Evolutionary conservation across 179 eudicot species (phyloP).

Genomic region (Spinacia oleracea): DNA sequence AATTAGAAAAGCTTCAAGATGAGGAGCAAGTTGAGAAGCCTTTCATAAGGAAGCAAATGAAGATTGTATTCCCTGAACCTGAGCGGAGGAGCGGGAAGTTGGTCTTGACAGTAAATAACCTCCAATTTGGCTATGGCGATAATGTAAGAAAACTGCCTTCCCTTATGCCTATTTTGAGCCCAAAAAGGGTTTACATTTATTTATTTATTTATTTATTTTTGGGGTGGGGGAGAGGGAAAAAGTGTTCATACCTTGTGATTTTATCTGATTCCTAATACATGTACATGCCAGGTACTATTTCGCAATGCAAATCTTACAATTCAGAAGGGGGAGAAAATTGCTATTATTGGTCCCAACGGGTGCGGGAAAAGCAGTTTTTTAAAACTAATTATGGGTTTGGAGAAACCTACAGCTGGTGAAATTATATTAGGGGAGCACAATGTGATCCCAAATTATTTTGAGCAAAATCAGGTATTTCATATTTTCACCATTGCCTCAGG

Average conservation of each 20-base stretch:
- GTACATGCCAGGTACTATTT: constrained; percentile 60
- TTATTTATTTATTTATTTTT: not conserved
- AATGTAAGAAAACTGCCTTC: constrained; percentile 44
- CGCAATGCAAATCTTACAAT: constrained; percentile 69
- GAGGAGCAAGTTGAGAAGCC: constrained; percentile 94
- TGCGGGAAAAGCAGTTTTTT: constrained; percentile 97
- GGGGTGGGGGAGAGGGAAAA: not conserved
- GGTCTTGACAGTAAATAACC: constrained; percentile 63
- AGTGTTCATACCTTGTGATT: not conserved
- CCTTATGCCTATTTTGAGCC: not conserved
- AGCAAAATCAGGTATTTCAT: constrained; percentile 85
- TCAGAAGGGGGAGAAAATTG: constrained; percentile 89
- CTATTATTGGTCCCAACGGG: constrained; percentile 95
- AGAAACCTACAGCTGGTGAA: constrained; percentile 68
- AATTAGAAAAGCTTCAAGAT: constrained; percentile 91
- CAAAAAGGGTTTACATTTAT: not conserved
- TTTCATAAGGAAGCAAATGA: constrained; percentile 90
- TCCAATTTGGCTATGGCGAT: constrained; percentile 75
- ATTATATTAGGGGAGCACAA: constrained; percentile 88
- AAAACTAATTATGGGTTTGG: constrained; percentile 81
- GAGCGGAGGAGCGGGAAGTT: constrained; percentile 80
- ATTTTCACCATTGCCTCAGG: not conserved
- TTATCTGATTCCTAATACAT: constrained; percentile 9
- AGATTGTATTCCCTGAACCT: constrained; percentile 93
- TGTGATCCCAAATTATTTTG: constrained; percentile 92